Evolutionary conservation across 352 stramenopile genomes (phyloP).

Genomic region (Chrysophaeum taylorii): DNA sequence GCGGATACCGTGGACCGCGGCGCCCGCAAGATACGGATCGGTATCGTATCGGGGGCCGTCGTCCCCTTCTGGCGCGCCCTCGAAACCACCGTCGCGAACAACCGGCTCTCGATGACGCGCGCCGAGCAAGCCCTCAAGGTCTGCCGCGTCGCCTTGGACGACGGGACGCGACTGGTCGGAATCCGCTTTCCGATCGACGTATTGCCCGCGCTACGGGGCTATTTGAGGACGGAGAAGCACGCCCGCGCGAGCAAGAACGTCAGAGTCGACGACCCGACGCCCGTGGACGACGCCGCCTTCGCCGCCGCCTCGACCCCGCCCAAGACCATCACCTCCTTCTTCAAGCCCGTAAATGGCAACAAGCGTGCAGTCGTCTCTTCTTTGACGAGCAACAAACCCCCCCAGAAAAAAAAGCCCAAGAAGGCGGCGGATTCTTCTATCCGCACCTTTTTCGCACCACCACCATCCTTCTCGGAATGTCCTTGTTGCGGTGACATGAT

Average conservation of each 20-base stretch:
- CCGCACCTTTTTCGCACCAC: no score
- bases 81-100: constrained; percentile 32
- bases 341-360: constrained; percentile 21
- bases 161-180: constrained; percentile 33
- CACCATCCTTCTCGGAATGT: background rate
- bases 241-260: background rate
- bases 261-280: background rate
- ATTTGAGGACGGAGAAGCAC: background rate
- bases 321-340: constrained; percentile 47
- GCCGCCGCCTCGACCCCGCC: constrained; percentile 29
- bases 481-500: background rate
- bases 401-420: no score
- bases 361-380: no score
- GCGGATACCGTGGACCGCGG: background rate
- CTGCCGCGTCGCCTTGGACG: constrained; percentile 29
- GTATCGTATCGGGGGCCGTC: constrained; percentile 39
- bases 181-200: constrained; percentile 37
- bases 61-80: constrained; percentile 38
- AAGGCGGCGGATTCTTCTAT: no score
- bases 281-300: constrained; percentile 32
- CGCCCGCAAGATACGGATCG: constrained; percentile 18
- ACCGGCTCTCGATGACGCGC: constrained; percentile 21
- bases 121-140: constrained; percentile 35
- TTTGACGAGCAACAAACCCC: no score
- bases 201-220: constrained; percentile 19